A percentile compares a stretch with the other conserved stretches of the same genome.
phyloP scores from a whole-genome alignment of 306 rosid species.

The Pyrus pyrifolia region DNA sequence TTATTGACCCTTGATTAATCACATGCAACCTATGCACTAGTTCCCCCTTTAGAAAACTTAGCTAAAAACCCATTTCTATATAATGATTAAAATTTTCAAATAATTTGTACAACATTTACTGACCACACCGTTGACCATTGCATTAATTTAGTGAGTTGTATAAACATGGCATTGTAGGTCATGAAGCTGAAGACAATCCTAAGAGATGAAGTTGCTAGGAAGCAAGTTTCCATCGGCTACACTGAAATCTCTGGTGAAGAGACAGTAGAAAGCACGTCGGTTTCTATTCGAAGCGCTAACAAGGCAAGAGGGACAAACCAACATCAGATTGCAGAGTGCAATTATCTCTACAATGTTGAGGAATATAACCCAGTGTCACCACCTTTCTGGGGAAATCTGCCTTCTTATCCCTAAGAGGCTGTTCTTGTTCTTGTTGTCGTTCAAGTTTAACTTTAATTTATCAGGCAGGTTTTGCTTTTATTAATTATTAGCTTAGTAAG shows the following conservation, averaged over 20 bases:
- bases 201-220: conserved; percentile 50
- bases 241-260: conserved; percentile 76
- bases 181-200: conserved; percentile 56
- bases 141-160: too few relatives aligned
- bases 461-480: neutral
- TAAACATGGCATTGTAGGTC: conserved; percentile 30
- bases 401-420: conserved; percentile 42
- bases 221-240: conserved; percentile 47
- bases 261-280: conserved; percentile 73
- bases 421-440: neutral
- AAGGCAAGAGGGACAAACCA: conserved; percentile 27
- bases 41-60: neutral
- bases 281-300: conserved; percentile 35
- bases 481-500: neutral
- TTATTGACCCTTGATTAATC: neutral
- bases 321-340: conserved; percentile 41
- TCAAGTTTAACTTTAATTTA: neutral
- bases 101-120: neutral
- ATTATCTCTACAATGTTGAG: conserved; percentile 42
- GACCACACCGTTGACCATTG: neutral
- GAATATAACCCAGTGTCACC: conserved; percentile 53
- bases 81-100: neutral
- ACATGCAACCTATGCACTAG: conserved; percentile 12
- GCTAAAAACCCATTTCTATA: neutral
- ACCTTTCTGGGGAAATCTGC: conserved; percentile 55